Conservation (phyloP, 176 grass and related monocot genomes). For the Hyparrhenia diplandra region DNA sequence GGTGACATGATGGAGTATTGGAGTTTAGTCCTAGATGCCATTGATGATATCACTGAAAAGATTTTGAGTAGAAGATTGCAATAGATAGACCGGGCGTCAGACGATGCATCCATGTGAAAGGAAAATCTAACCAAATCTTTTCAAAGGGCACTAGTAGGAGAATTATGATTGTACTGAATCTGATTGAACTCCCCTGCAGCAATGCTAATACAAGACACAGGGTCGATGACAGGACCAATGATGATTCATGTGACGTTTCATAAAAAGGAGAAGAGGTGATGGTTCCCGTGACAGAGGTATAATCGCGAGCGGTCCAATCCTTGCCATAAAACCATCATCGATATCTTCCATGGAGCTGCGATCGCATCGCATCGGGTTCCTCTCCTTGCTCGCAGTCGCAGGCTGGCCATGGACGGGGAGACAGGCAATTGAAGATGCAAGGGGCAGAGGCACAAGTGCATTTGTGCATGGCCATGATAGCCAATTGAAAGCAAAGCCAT, state of each 20-base stretch:
- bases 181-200: background rate
- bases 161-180: background rate
- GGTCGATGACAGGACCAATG: background rate
- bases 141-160: background rate
- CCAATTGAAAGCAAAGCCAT: conserved; percentile 48
- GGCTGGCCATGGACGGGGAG: background rate
- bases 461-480: conserved; percentile 37
- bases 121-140: background rate
- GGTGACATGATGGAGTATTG: too few species aligned
- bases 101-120: background rate
- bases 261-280: background rate
- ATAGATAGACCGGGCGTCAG: too few species aligned
- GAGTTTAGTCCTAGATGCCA: too few species aligned
- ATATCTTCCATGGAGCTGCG: background rate
- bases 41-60: background rate
- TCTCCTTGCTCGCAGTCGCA: background rate
- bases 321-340: background rate
- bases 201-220: background rate
- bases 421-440: conserved; percentile 37
- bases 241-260: background rate
- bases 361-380: background rate
- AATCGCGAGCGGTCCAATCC: background rate
- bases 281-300: background rate
- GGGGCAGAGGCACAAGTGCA: conserved; percentile 6
- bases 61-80: too few species aligned